Evolutionary conservation across 257 asterid species (phyloP), one percentile per base, ranked within the genome.

Genomic region (Oldenlandia corymbosa): DNA sequence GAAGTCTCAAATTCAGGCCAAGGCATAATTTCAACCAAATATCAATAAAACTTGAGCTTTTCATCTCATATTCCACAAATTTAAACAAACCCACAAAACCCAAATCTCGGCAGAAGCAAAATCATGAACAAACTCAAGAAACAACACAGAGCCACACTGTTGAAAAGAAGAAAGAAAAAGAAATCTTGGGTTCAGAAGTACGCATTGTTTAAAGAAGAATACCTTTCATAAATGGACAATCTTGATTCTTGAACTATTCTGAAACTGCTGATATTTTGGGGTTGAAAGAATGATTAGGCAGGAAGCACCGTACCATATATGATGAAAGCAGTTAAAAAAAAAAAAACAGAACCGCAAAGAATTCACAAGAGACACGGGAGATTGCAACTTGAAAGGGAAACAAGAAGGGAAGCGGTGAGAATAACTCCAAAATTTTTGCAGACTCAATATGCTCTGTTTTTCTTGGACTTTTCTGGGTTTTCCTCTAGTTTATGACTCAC

Each of bases 141-240:
- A 28, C 60, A 26, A 10, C 42, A 27, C 36, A 10, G 5, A 10
- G 36, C 6, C 58, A 56, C 1, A 54, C 28, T 51, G 5, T 7
- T 13, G 34, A 12, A 26, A 43, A 43, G 11, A 17, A 36, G 1
- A 5, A 39, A 43, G 4, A 54, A 13, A 54, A 45, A 45, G 32
- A 20, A 54, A 27, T 6, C 23, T 0, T 21, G n/a, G 51, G 18
- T 57, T n/a, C n/a, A 12, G 47, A 39, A 9, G 57, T 2, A 43
- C 18, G 24, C 47, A 56, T 4, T 18, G 49, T 7, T 45, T 49
- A 59, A 39, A 66, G 57, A n/a, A 55, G 3, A 20, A 9, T 62
- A 75, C 76, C 74, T 70, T 23, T 42, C 36, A 46, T 31, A 49
- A 71, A n/a, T 45, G 23, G 50, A 66, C 47, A 66, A 69, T 65